Base-by-base conservation (phyloP, 176 grass and related monocot species). In the Cocos nucifera region DNA sequence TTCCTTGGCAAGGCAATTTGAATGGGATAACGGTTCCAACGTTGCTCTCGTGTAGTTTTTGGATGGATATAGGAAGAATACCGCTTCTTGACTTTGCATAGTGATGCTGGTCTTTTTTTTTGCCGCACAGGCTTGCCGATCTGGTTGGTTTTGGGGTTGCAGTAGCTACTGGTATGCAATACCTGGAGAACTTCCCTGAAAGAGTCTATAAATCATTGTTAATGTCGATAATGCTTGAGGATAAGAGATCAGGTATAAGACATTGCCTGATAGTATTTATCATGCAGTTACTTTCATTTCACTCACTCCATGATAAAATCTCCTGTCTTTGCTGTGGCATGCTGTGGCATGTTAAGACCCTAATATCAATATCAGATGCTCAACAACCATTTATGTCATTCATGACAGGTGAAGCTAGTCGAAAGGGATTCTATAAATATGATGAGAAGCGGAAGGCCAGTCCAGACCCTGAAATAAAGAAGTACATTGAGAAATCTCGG, bases 371-470 rank as follows among this genome's bases (percentile, higher is more conserved):
- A 44, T 44, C 9, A 12, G 35, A 44, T 12, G 35, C 35, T 44
- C 35, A 44, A 12, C 35, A 1, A 14, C 35, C 35, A 12, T 44
- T 12, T 44, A 12, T 14, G 2, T 44, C 10, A 44, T 44, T 53
- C 51, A 61, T 54, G 48, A 56, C 70, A 91, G 93, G 93, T 66
- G 87, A 91, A 75, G 93, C 78, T 9, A 78, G 62, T 61, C 56
- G 66, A 58, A 91, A 85, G 51, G 92, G 92, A 9, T 97, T 97
- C 58, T 97, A 97, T 75, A 90, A 91, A 73, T 97, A 97, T 17
- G 92, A 97, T 80, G 77, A 85, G 53, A 97, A 79, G 70, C 86
- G 86, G 58, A 89, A 90, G 66, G 83, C 92, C 26, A 87, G 21
- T 65, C 81, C 92, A 25, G 92, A 91, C 57, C 81, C 84, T 54